Conservation (phyloP, 176 grass and related monocot genomes). For the Phoenix dactylifera region DNA sequence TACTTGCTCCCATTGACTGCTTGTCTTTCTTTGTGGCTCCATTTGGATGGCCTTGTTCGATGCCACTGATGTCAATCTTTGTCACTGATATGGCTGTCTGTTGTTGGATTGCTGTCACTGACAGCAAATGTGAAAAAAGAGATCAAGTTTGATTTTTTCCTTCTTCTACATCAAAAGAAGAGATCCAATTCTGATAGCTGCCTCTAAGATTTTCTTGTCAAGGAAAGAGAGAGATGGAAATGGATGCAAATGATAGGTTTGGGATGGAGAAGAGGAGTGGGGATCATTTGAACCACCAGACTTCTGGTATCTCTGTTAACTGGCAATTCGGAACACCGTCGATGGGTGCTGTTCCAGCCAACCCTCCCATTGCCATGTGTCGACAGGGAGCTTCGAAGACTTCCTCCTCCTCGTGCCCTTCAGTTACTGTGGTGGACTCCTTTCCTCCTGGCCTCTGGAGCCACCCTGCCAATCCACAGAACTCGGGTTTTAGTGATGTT, state of each 20-base stretch:
- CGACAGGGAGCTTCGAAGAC: background rate
- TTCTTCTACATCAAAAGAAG: background rate
- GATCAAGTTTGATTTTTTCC: background rate
- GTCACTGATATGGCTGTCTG: too few species aligned
- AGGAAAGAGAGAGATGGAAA: background rate
- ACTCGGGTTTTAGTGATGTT: background rate
- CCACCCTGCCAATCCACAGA: background rate
- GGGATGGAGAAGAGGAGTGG: slow-evolving; percentile 1
- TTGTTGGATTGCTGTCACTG: too few species aligned
- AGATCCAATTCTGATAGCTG: background rate
- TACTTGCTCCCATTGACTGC: too few species aligned
- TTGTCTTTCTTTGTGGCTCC: too few species aligned
- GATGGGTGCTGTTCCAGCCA: slow-evolving; percentile 1
- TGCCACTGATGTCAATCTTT: too few species aligned
- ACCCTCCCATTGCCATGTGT: background rate
- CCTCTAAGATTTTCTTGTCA: background rate
- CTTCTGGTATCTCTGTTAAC: background rate
- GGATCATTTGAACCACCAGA: background rate
- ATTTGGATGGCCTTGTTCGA: too few species aligned
- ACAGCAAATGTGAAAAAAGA: too few species aligned
- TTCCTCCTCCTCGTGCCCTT: background rate
- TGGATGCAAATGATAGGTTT: slow-evolving; percentile 1
- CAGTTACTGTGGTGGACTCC: background rate
- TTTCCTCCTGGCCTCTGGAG: background rate
- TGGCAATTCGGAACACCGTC: slow-evolving; percentile 12